Base-by-base conservation (phyloP, 139 green algal species). In the Yamagishiella unicocca region DNA sequence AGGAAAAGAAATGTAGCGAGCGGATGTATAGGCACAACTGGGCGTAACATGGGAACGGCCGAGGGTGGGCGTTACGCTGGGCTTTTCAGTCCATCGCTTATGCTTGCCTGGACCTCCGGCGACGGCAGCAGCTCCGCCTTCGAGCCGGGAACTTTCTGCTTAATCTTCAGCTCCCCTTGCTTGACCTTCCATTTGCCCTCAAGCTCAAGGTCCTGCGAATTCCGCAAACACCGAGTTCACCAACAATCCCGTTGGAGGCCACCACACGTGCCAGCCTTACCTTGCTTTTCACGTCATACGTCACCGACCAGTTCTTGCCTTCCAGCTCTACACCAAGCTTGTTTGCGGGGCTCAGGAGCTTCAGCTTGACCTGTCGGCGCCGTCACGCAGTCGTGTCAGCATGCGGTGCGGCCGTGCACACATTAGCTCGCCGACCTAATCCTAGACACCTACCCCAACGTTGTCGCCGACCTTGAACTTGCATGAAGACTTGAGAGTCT, bases 311-410 rank as follows among this genome's bases (percentile, higher is more conserved):
- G 67, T 40, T 31, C 35, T 87, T 87, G 5, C 50, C 73, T 4
- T 87, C 82, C 2, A 50, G n/a, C 43, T 87, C 82, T 33, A 87
- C 4, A 1, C 27, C 37, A 10, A 64, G 22, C 35, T 31, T 38
- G 53, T 82, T 68, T 5, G 31, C 74, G 21, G 74, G 74, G 31
- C 5, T 82, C 35, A 50, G 67, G n/a, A 68, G 74, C 74, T 82
- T 82, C 37, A 77, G 42, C 66, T 87, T 87, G 64, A 87, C n/a
- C 81, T 87, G 72, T 29, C 66, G 66, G 66, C 66, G 66, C 66
- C 66, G 66, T 78, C 70, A 78, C 38, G 70, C 31, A 45, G 66
- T 74, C 37, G 31, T 78, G 70, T 78, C 70, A 78, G 66, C 27
- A 70, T 70, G 61, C 3, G n/a, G n/a, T n/a, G n/a, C n/a, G n/a